phyloP scores from a whole-genome alignment of 768 basidiomycete species.

The Daedaleopsis nitida region DNA sequence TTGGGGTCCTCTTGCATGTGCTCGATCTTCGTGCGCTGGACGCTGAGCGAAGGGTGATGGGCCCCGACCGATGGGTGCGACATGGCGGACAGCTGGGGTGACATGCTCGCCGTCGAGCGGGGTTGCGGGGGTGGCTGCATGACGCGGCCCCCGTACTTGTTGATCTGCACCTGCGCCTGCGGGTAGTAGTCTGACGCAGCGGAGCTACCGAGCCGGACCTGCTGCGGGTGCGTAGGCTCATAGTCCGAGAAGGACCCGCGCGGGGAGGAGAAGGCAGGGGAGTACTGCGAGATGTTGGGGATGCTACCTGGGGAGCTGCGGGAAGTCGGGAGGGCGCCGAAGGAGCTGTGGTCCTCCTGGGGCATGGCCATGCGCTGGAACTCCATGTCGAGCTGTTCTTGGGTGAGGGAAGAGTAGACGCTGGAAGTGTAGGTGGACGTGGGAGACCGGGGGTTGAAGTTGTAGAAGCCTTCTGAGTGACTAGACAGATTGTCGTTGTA shows the following conservation, averaged over 20 bases:
- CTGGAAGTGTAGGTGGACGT: constrained; percentile 51
- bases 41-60: constrained; percentile 17
- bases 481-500: constrained; percentile 52
- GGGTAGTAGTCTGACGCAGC: constrained; percentile 51
- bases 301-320: constrained; percentile 57
- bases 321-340: constrained; percentile 41
- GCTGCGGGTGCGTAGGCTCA: constrained; percentile 49
- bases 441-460: constrained; percentile 53
- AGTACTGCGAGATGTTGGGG: constrained; percentile 30
- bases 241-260: constrained; percentile 73
- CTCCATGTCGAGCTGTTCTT: constrained; percentile 67
- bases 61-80: constrained; percentile 29
- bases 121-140: constrained; percentile 38
- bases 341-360: constrained; percentile 57
- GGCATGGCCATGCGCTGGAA: constrained; percentile 44
- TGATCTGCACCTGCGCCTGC: constrained; percentile 25
- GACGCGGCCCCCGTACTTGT: constrained; percentile 22
- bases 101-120: constrained; percentile 59
- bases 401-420: constrained; percentile 29
- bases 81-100: constrained; percentile 49
- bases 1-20: constrained; percentile 60
- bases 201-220: constrained; percentile 45
- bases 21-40: constrained; percentile 36
- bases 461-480: constrained; percentile 72
- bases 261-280: constrained; percentile 26